Percentiles rank a stretch among this genome's conserved stretches.
Conservation (phyloP, 1,139 yeast genomes). For the Nakaseomyces nivariensis region DNA sequence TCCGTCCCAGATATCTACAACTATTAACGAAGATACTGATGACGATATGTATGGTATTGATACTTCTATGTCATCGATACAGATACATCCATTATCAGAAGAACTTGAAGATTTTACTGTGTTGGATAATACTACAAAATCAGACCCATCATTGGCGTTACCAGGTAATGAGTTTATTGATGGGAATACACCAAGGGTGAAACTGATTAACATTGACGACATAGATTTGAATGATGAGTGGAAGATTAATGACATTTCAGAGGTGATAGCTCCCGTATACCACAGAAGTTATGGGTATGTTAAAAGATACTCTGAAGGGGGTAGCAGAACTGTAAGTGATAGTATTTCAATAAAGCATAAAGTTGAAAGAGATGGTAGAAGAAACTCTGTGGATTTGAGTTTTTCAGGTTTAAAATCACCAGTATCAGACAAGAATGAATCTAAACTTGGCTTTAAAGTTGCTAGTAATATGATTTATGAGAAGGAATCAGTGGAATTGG, state of each 20-base stretch:
- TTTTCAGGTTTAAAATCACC: background rate
- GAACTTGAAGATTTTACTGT: background rate
- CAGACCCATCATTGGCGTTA: no score
- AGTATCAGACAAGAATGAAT: background rate
- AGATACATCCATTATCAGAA: conserved; percentile 3
- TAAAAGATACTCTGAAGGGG: background rate
- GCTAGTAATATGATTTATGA: conserved; percentile 8
- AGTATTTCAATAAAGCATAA: background rate
- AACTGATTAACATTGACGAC: conserved; percentile 18
- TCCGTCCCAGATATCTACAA: background rate
- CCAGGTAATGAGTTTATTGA: background rate
- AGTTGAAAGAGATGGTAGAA: conserved; percentile 5
- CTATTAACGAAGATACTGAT: background rate
- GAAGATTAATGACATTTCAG: conserved; percentile 13
- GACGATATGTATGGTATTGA: conserved; percentile 3
- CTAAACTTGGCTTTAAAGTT: background rate
- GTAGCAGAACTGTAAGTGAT: background rate
- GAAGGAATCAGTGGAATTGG: conserved; percentile 18
- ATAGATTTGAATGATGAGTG: conserved; percentile 19
- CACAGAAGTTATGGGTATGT: conserved; percentile 5
- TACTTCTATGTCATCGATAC: conserved; percentile 1
- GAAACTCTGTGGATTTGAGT: background rate
- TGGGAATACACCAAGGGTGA: conserved; percentile 11
- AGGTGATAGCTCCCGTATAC: conserved; percentile 20
- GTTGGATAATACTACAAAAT: background rate